Percentiles rank a stretch among this genome's conserved stretches.
These are phyloP conservation scores for Entophlyctis luteolus DNA, from an alignment of 192 early-diverging fungal genomes.

Conservation along the genomic window DNA sequence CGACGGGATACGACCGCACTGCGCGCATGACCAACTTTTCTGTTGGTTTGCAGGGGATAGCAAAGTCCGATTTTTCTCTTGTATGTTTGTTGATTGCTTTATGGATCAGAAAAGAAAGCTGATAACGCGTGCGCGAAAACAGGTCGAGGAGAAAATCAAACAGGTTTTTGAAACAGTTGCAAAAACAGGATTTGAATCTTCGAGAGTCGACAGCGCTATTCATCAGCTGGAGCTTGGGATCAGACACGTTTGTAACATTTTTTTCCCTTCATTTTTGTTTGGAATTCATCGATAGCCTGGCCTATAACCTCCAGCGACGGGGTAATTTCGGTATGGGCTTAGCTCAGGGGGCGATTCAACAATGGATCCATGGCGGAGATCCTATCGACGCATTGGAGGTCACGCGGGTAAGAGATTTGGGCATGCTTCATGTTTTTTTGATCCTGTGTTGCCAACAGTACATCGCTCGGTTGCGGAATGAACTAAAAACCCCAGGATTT, in stretches of 20 bases:
- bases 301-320: slow-evolving; percentile 56
- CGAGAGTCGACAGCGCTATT: slow-evolving; percentile 76
- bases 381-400: slow-evolving; percentile 78
- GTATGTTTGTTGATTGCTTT: slow-evolving; percentile 28
- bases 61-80: slow-evolving; percentile 57
- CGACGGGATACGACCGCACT: slow-evolving; percentile 83
- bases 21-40: slow-evolving; percentile 57
- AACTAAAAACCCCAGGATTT: slow-evolving; percentile 50
- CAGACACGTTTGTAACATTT: slow-evolving; percentile 65
- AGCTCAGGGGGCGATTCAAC: slow-evolving; percentile 70
- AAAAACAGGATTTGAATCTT: slow-evolving; percentile 71
- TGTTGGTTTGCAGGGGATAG: slow-evolving; percentile 86
- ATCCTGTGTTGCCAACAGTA: slow-evolving; percentile 41
- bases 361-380: slow-evolving; percentile 86
- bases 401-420: slow-evolving; percentile 51
- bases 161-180: slow-evolving; percentile 65
- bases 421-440: not conserved
- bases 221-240: slow-evolving; percentile 86
- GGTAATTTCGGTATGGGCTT: slow-evolving; percentile 81
- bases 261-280: not conserved
- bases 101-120: not conserved
- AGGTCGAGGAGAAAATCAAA: slow-evolving; percentile 65
- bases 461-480: slow-evolving; percentile 65
- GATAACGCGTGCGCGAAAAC: not conserved
- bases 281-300: not conserved